Percentiles rank a stretch among this genome's conserved stretches.
These are phyloP conservation scores for Colletotrichum sp. DNA, from an alignment of 2,329 filamentous ascomycete genomes.

Conservation along the genomic window DNA sequence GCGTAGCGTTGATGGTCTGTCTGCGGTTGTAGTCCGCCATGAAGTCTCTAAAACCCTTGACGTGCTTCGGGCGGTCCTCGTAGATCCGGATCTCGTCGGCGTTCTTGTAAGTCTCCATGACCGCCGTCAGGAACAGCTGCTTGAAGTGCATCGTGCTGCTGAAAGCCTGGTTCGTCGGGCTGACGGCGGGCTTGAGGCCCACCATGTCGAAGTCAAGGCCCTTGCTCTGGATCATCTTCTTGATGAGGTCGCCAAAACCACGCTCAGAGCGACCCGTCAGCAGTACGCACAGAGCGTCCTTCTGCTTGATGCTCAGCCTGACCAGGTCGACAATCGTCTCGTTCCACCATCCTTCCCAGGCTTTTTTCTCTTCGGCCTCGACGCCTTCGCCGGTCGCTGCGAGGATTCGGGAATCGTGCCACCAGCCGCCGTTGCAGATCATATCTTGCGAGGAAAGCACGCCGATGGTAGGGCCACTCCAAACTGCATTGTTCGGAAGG, in stretches of 20 bases:
- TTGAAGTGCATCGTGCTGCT: slow-evolving; percentile 90
- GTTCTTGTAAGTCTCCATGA: slow-evolving; percentile 84
- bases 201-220: slow-evolving; percentile 87
- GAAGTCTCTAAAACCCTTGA: slow-evolving; percentile 85
- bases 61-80: slow-evolving; percentile 71
- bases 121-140: slow-evolving; percentile 77
- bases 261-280: slow-evolving; percentile 85
- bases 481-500: slow-evolving; percentile 85
- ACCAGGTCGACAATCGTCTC: slow-evolving; percentile 86
- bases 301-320: slow-evolving; percentile 79
- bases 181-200: slow-evolving; percentile 83
- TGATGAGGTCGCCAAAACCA: slow-evolving; percentile 79
- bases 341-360: slow-evolving; percentile 97
- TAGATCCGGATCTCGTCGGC: slow-evolving; percentile 84
- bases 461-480: slow-evolving; percentile 80
- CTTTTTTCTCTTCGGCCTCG: slow-evolving; percentile 80
- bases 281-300: slow-evolving; percentile 83
- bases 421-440: slow-evolving; percentile 90
- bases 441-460: slow-evolving; percentile 76
- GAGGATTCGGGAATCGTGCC: slow-evolving; percentile 90
- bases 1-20: slow-evolving; percentile 44
- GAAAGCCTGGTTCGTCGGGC: slow-evolving; percentile 81
- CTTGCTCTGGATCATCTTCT: slow-evolving; percentile 79
- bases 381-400: slow-evolving; percentile 83
- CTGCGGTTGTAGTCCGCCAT: slow-evolving; percentile 77